phyloP scores from a whole-genome alignment of 768 basidiomycete genomes.

The Tylopilus felleus region DNA sequence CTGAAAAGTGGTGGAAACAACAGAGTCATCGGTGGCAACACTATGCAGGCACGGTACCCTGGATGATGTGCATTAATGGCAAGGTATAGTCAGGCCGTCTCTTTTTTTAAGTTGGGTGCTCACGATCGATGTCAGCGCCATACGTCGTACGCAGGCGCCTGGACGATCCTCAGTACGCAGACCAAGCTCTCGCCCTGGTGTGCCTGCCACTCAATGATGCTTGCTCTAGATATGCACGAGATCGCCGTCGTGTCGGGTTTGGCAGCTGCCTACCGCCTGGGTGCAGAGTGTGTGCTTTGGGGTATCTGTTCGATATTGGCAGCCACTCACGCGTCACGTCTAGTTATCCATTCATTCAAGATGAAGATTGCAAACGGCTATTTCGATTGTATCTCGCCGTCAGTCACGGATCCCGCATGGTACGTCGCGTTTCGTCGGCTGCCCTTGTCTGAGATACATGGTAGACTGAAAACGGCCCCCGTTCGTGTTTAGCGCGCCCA shows the following conservation, averaged over 20 bases:
- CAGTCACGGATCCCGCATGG: background rate
- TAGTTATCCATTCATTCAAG: background rate
- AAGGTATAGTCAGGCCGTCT: no score
- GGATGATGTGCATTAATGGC: no score
- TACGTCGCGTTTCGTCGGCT: background rate
- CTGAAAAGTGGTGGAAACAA: no score
- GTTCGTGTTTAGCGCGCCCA: no score
- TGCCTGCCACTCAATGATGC: no score
- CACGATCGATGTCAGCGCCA: background rate
- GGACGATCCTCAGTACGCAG: no score
- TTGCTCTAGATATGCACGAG: no score
- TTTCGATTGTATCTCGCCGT: background rate
- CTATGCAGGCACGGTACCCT: no score
- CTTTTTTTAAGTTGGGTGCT: no score
- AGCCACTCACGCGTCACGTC: background rate
- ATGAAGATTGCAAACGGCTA: background rate
- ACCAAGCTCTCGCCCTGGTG: background rate
- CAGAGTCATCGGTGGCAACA: no score
- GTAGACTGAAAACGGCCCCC: no score
- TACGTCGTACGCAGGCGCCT: background rate
- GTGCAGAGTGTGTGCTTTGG: background rate
- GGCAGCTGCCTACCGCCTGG: background rate
- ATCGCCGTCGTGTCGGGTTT: background rate
- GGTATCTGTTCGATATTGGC: background rate
- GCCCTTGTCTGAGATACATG: no score